Evolutionary conservation across 176 grass and related monocot genomes (phyloP), one percentile per base, ranked within the genome.

Genomic region (Alopecurus myosuroides): DNA sequence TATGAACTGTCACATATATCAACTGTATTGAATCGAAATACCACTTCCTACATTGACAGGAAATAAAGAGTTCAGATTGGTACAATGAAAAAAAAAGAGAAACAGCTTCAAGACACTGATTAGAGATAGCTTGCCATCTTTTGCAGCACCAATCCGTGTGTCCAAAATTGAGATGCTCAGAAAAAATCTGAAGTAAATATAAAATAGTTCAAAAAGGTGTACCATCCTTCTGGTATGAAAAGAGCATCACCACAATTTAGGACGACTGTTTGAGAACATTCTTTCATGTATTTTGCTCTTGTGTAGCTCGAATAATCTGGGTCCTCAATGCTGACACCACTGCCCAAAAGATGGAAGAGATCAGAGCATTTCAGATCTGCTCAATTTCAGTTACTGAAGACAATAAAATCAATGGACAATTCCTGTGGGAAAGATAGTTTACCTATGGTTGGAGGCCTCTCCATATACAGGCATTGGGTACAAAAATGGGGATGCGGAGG

Each of bases 151-250:
- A 67, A 61, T 29, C 37, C 12, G 49, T 12, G n/a, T 26, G 74
- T 46, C 15, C 0, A 7, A 64, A 53, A 28, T 3, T 68, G 41
- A 49, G 39, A 85, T 42, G 49, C 15, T 66, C 74, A 84, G 12
- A 79, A 33, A 4, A n/a, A 85, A 22, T 11, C 26, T 50, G 11
- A 75, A 58, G 29, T 58, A 48, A 74, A 11, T 22, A 35, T 77
- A 73, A 70, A 87, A 83, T 29, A 70, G 33, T 13, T 35, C 10
- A 55, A 65, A 28, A 81, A 66, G 10, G 34, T 81, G 49, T 90
- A 98, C 96, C 96, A 98, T 95, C 96, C 96, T 94, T 95, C 96
- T 56, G 96, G 96, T 90, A 98, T 98, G 80, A 95, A 98, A 82
- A 98, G 88, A 88, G 58, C 87, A 86, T 98, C 93, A 1, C 96